Evolutionary conservation across 2,329 filamentous ascomycete species (phyloP), one percentile per base, ranked within the genome.

Genomic region (Aschersonia sp.): DNA sequence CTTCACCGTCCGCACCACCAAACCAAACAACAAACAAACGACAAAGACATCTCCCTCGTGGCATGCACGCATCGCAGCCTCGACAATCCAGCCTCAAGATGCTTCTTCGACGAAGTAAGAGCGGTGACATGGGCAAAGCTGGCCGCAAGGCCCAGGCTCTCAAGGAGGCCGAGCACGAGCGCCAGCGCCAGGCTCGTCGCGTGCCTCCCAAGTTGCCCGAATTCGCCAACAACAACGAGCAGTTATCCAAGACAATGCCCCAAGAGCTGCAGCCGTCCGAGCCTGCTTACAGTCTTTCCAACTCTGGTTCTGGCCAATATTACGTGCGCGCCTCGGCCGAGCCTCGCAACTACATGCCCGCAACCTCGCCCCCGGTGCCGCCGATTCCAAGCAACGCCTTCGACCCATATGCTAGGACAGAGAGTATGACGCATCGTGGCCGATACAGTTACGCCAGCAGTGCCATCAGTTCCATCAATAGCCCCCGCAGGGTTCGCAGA

Each of bases 401-500:
- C 53, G 88, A 94, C 58, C 84, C 86, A 10, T 92, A 92, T 60
- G 80, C 84, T 44, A 78, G 86, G 53, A 83, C 85, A 38, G 87
- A 94, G 71, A 96, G 91, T 74, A 96, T 97, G 87, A 89, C 91
- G 56, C 84, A 97, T 66, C 88, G 92, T 56, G 89, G 91, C 51
- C 85, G 92, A 55, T 95, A 94, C 69, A 96, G 89, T 70, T 97
- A 96, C 68, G 89, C 91, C 49, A 94, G 86, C 69, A 94, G 85
- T 66, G 84, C 86, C 47, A 78, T 91, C 55, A 95, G 87, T 72
- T 85, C 87, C 51, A 80, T 95, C 69, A 95, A 95, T 71, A 95
- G 85, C 65, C 91, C 92, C 53, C 82, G 92, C 55, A 82, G 89
- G 61, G 83, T 97, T 55, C 82, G 92, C 58, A 84, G 91, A 71